Evolutionary conservation across 2,329 filamentous ascomycete genomes (phyloP).

Genomic region (Penicillium palitans): DNA sequence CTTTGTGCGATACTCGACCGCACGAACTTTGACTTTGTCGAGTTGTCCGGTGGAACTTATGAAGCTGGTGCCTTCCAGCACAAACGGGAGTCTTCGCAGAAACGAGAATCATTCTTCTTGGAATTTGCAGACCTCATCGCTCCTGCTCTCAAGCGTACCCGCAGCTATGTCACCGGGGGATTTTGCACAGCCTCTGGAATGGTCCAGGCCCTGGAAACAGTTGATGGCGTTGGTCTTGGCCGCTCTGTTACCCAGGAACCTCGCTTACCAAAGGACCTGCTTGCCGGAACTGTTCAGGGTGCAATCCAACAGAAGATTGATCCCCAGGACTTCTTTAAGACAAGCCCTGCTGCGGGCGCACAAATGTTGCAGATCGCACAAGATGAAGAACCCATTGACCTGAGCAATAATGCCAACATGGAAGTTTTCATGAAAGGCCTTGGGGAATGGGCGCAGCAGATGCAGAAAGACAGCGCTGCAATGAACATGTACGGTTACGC

Average conservation of each 20-base stretch:
- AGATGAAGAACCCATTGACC: slow-evolving; percentile 27
- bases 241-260: slow-evolving; percentile 55
- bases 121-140: slow-evolving; percentile 60
- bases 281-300: slow-evolving; percentile 37
- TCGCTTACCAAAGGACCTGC: slow-evolving; percentile 26
- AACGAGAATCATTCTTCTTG: slow-evolving; percentile 60
- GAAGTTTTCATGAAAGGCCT: not conserved
- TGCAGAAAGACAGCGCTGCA: not conserved
- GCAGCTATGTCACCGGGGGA: slow-evolving; percentile 58
- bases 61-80: slow-evolving; percentile 55
- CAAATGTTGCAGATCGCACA: slow-evolving; percentile 29
- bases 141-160: slow-evolving; percentile 34
- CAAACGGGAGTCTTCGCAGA: slow-evolving; percentile 56
- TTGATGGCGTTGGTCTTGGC: slow-evolving; percentile 62
- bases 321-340: slow-evolving; percentile 75
- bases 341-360: slow-evolving; percentile 43
- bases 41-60: slow-evolving; percentile 61
- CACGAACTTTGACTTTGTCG: slow-evolving; percentile 48
- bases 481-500: slow-evolving; percentile 1
- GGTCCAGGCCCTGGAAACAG: slow-evolving; percentile 55
- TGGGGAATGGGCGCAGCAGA: not conserved
- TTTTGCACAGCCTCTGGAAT: slow-evolving; percentile 58
- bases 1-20: slow-evolving; percentile 39
- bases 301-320: slow-evolving; percentile 70
- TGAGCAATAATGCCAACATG: slow-evolving; percentile 8